Conservation (phyloP, 2,329 filamentous ascomycete genomes). For the Samsoniella hepiali region DNA sequence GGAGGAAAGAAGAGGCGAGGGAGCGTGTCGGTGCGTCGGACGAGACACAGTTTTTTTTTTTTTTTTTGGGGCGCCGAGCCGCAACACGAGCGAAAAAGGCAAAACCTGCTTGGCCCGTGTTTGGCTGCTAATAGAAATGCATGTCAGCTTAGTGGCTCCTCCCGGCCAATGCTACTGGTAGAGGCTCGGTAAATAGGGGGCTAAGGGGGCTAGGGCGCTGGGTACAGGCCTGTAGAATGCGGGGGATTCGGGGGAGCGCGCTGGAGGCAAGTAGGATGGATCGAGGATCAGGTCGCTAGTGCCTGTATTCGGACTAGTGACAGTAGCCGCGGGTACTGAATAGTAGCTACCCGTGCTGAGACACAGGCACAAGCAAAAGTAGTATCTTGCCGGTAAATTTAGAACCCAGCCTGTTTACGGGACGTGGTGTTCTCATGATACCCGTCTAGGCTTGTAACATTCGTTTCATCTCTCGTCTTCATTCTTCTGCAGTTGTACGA, state of each 20-base stretch:
- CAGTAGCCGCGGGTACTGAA: too few species aligned
- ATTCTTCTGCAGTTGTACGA: too few species aligned
- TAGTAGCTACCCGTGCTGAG: too few species aligned
- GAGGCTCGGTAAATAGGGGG: too few species aligned
- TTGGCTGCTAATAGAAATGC: constrained; percentile 1
- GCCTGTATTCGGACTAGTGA: not conserved
- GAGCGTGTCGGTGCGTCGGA: constrained; percentile 5
- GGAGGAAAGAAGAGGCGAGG: constrained; percentile 18
- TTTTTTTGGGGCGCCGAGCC: constrained; percentile 5
- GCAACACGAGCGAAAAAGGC: constrained; percentile 7
- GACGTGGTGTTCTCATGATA: too few species aligned
- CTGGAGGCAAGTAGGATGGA: not conserved
- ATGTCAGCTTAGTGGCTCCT: constrained; percentile 15
- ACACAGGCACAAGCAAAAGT: too few species aligned
- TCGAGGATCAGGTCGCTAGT: not conserved
- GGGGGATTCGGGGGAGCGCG: not conserved
- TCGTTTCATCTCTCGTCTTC: too few species aligned
- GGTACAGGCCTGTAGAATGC: not conserved
- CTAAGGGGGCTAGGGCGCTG: too few species aligned
- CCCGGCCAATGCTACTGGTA: not conserved
- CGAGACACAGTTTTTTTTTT: constrained; percentile 12
- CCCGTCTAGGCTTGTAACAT: too few species aligned
- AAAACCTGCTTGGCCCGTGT: not conserved
- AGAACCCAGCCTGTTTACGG: too few species aligned
- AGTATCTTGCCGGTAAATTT: too few species aligned